Conservation (phyloP, 1,284 basidiomycete genomes). For the Meripilus lineatus region DNA sequence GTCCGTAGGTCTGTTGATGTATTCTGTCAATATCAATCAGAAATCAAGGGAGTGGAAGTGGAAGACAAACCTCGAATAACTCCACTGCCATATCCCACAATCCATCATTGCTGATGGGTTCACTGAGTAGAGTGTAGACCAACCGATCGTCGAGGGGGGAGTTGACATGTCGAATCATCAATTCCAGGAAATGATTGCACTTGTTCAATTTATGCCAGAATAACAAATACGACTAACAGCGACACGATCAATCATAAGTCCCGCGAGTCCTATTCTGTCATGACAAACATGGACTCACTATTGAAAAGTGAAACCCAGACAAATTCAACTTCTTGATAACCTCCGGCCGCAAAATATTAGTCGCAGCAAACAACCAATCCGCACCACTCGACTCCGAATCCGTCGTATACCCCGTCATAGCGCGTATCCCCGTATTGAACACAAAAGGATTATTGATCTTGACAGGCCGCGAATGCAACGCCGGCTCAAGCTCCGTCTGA, state of each 20-base stretch:
- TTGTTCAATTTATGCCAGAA: slow-evolving; percentile 97
- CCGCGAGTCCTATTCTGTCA: not conserved
- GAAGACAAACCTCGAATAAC: slow-evolving; percentile 53
- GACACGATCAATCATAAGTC: slow-evolving; percentile 4
- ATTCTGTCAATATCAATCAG: not conserved
- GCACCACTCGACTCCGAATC: slow-evolving; percentile 85
- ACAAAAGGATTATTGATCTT: slow-evolving; percentile 70
- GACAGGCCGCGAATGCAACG: slow-evolving; percentile 64
- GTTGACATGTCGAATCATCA: slow-evolving; percentile 79
- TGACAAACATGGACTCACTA: slow-evolving; percentile 39
- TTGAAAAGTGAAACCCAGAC: slow-evolving; percentile 85
- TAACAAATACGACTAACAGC: slow-evolving; percentile 74
- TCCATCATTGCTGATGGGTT: slow-evolving; percentile 88
- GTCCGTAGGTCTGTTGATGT: slow-evolving; percentile 61
- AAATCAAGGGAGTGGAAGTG: not conserved
- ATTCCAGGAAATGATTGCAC: slow-evolving; percentile 91
- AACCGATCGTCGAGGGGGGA: slow-evolving; percentile 81
- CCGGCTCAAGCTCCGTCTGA: slow-evolving; percentile 65
- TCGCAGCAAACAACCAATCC: slow-evolving; percentile 92
- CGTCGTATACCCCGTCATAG: slow-evolving; percentile 79
- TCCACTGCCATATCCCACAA: slow-evolving; percentile 97
- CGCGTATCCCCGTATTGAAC: slow-evolving; percentile 80
- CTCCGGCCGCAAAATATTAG: slow-evolving; percentile 81
- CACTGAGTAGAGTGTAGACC: slow-evolving; percentile 69
- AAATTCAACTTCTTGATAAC: slow-evolving; percentile 85